Evolutionary conservation across 1,284 basidiomycete species (phyloP), one percentile per base, ranked within the genome.

Genomic region (Pterula multifida): DNA sequence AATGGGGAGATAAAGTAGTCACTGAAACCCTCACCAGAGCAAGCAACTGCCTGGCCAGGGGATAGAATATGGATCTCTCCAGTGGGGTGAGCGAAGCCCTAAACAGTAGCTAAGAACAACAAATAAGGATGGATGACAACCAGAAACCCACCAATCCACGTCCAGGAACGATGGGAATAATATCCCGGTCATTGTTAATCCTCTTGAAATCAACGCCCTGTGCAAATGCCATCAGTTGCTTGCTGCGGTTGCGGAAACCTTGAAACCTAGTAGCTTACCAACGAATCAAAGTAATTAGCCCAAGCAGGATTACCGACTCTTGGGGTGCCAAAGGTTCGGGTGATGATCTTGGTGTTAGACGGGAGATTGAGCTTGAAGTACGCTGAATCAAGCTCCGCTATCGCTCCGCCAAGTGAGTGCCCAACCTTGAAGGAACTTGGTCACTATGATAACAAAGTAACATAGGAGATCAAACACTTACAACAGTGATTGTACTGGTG

Each of bases 371-470:
- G 58, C 1, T 63, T 60, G 50, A 79, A 63, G 60, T 69, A 75
- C n/a, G 78, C 53, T 15, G 73, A 65, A 50, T 76, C 73, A 11
- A 79, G 68, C 55, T 73, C 69, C 3, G 75, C 72, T 19, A 79
- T 61, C n/a, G 75, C 76, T 42, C 73, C 77, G 25, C 76, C 78
- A n/a, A 78, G 68, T 19, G 73, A 78, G 56, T 78, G 77, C 2
- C 76, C 74, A 36, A 76, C 59, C 71, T 74, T 51, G 36, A 21
- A 3, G 24, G 36, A 45, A 11, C n/a, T 9, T 21, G 19, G 22
- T 9, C 22, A 11, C 22, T 45, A 17, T 11, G 19, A 45, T 45
- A 21, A 21, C 42, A 26, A 9, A 47, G 26, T 48, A 21, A 17
- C 21, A 54, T 48, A 49, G 9, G 21, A n/a, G 47, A 19, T 32